Conservation (phyloP, 148 eudicot species). For the Rhododendron henanense region DNA sequence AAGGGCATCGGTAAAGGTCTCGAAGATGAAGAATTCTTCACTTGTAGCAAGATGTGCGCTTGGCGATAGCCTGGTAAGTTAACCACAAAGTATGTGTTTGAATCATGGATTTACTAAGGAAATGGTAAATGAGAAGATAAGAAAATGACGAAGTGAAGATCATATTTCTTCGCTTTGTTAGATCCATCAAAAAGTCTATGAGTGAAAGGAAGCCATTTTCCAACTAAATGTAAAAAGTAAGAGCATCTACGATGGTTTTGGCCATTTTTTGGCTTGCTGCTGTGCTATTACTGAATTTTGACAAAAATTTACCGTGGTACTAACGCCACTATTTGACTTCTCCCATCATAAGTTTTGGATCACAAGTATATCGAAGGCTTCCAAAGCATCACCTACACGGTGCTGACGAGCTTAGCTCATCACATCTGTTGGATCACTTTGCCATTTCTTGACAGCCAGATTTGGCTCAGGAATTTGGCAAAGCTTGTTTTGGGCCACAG, state of each 20-base stretch:
- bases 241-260: neutral
- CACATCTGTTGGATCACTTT: neutral
- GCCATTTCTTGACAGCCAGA: neutral
- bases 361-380: neutral
- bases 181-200: neutral
- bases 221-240: neutral
- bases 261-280: neutral
- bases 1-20: constrained; percentile 56
- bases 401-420: neutral
- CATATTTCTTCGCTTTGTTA: neutral
- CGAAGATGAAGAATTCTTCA: constrained; percentile 50
- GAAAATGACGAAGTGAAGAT: neutral
- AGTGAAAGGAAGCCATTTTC: neutral
- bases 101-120: neutral
- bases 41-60: constrained; percentile 62
- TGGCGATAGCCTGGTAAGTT: constrained; percentile 95
- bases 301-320: neutral
- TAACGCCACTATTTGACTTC: neutral
- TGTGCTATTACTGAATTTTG: neutral
- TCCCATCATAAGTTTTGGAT: neutral
- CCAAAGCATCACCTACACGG: neutral
- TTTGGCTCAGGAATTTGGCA: neutral
- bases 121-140: neutral
- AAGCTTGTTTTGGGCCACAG: neutral
- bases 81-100: neutral